These are phyloP conservation scores for Boletus vinaceobasis DNA, from an alignment of 768 basidiomycete species.

Conservation along the genomic window DNA sequence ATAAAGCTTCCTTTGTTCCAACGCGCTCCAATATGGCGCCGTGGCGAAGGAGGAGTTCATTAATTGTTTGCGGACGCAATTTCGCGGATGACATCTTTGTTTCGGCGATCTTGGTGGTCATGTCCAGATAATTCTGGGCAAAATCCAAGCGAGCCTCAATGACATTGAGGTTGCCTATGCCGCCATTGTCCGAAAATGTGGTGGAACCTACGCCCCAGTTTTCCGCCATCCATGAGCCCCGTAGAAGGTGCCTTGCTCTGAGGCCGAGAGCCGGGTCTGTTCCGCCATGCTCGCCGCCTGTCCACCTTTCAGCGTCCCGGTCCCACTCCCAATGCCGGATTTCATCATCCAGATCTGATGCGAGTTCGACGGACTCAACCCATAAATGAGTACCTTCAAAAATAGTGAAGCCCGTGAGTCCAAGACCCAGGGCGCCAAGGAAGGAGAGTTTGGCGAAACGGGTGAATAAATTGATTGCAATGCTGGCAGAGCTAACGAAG, in stretches of 20 bases:
- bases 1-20: constrained; percentile 46
- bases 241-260: constrained; percentile 56
- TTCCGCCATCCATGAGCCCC: constrained; percentile 70
- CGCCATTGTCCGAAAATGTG: constrained; percentile 32
- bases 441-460: constrained; percentile 51
- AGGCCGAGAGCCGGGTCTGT: constrained; percentile 71
- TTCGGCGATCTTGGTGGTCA: constrained; percentile 47
- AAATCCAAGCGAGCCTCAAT: constrained; percentile 54
- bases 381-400: constrained; percentile 60
- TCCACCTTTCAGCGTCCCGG: constrained; percentile 58
- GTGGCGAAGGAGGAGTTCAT: constrained; percentile 53
- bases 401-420: constrained; percentile 42
- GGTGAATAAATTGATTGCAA: constrained; percentile 42
- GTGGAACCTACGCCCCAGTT: constrained; percentile 57
- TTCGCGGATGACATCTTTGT: constrained; percentile 35
- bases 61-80: constrained; percentile 48
- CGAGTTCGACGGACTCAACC: constrained; percentile 56
- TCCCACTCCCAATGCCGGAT: constrained; percentile 66
- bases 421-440: constrained; percentile 41
- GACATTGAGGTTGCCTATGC: constrained; percentile 38
- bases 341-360: constrained; percentile 48
- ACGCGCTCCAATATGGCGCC: constrained; percentile 60
- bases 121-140: constrained; percentile 51
- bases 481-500: constrained; percentile 34
- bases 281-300: constrained; percentile 54